These are phyloP conservation scores for Chrysoporthe cubensis DNA, from an alignment of 2,329 filamentous ascomycete genomes.

Conservation along the genomic window DNA sequence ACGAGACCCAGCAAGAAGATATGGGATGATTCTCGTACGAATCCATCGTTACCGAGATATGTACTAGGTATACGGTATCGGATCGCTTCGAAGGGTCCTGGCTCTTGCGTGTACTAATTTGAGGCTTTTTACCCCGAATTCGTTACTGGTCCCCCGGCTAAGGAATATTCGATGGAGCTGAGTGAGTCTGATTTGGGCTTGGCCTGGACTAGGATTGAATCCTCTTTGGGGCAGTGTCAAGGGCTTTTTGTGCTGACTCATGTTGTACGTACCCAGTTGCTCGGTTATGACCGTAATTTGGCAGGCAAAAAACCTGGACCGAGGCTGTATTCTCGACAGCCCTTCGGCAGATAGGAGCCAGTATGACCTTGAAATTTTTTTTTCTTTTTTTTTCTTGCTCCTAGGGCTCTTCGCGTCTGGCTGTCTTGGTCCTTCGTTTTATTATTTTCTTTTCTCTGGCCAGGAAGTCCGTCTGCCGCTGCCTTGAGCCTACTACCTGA, in stretches of 20 bases:
- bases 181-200: not conserved
- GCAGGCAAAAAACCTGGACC: not conserved
- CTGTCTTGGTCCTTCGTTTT: not conserved
- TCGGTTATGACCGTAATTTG: slow-evolving; percentile 1
- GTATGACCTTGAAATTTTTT: not conserved
- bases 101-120: not conserved
- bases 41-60: not conserved
- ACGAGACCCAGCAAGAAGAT: not conserved
- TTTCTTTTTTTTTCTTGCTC: not conserved
- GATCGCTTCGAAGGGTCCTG: not conserved
- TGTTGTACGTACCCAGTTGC: too few species aligned
- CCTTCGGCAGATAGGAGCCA: not conserved
- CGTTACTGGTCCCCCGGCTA: not conserved
- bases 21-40: not conserved
- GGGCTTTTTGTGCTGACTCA: too few species aligned
- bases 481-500: not conserved
- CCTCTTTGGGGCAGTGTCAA: not conserved
- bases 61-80: not conserved
- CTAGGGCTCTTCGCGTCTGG: not conserved
- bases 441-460: not conserved
- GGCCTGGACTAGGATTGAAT: not conserved
- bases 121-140: not conserved
- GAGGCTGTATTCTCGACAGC: not conserved
- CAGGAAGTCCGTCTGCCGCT: not conserved
- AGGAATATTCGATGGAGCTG: not conserved